A percentile compares a stretch with the other conserved stretches of the same genome.
phyloP scores from a whole-genome alignment of 768 basidiomycete species.

The Lentinula aciculospora region DNA sequence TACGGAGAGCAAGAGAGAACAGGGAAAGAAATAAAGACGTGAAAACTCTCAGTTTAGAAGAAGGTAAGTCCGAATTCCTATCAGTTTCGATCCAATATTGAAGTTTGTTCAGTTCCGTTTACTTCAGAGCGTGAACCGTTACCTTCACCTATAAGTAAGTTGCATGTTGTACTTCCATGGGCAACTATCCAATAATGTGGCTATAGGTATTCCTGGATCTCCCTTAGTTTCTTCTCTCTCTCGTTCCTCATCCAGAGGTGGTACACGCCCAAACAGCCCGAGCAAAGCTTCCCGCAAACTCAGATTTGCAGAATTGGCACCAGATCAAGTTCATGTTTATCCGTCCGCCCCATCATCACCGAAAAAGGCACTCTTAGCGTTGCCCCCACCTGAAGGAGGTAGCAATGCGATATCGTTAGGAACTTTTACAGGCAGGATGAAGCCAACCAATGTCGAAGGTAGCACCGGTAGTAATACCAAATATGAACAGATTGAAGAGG shows the following conservation, averaged over 20 bases:
- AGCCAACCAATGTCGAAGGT: not conserved
- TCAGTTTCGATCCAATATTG: not conserved
- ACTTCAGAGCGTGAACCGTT: conserved; percentile 5
- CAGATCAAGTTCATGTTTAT: conserved; percentile 76
- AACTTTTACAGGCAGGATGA: not conserved
- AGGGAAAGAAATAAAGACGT: conserved; percentile 20
- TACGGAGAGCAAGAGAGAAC: conserved; percentile 49
- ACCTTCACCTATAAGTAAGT: not conserved
- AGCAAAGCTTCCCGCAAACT: conserved; percentile 48
- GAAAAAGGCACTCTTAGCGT: conserved; percentile 49
- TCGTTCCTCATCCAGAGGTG: not conserved
- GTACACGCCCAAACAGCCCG: conserved; percentile 21
- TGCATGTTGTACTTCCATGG: not conserved
- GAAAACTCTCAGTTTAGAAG: not conserved
- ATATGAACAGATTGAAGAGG: conserved; percentile 46
- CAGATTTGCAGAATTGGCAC: conserved; percentile 71
- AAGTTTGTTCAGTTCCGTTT: not conserved
- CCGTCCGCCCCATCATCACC: conserved; percentile 80
- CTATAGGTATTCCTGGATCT: not conserved
- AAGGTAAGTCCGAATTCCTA: conserved; percentile 1
- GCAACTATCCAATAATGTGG: not conserved
- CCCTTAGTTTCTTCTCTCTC: not conserved
- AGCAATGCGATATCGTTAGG: conserved; percentile 20
- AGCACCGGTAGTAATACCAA: not conserved
- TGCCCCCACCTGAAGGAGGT: conserved; percentile 43